phyloP scores from a whole-genome alignment of 345 rosid genomes.

The Clausena lansium region DNA sequence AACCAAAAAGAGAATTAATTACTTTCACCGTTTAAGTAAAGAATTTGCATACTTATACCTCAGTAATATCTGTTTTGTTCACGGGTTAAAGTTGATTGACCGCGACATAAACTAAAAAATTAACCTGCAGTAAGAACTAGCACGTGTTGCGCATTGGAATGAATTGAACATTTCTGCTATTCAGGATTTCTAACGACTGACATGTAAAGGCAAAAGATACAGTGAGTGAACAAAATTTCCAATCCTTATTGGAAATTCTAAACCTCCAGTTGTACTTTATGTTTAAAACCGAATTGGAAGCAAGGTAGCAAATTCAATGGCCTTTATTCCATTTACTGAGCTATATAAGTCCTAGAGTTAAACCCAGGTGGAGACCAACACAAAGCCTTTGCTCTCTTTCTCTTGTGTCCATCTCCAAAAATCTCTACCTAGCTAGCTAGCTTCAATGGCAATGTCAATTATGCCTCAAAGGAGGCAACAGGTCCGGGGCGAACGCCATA shows the following conservation, averaged over 20 bases:
- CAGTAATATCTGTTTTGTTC: background rate
- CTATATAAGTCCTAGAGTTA: slow-evolving; percentile 22
- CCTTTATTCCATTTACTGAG: slow-evolving; percentile 16
- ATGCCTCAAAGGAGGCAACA: background rate
- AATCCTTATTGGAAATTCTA: slow-evolving; percentile 18
- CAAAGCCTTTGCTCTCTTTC: background rate
- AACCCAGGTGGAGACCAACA: slow-evolving; percentile 11
- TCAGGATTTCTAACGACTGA: slow-evolving; percentile 6
- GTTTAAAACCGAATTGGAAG: slow-evolving; percentile 35
- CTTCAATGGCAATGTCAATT: slow-evolving; percentile 7
- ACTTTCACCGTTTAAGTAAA: background rate
- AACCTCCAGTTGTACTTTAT: slow-evolving; percentile 7
- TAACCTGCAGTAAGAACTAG: background rate
- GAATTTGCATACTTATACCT: background rate
- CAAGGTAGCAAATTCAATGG: slow-evolving; percentile 38
- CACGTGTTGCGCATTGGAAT: background rate
- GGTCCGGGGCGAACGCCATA: slow-evolving; percentile 13
- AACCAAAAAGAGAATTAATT: background rate
- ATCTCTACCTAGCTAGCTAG: background rate
- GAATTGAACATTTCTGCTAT: background rate
- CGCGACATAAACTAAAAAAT: background rate
- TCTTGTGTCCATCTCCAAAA: background rate
- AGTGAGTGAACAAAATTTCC: background rate
- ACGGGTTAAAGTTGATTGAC: background rate
- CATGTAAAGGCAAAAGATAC: background rate